These are phyloP conservation scores for Sporisorium graminicola DNA, from an alignment of 1,284 basidiomycete genomes.

Conservation along the genomic window DNA sequence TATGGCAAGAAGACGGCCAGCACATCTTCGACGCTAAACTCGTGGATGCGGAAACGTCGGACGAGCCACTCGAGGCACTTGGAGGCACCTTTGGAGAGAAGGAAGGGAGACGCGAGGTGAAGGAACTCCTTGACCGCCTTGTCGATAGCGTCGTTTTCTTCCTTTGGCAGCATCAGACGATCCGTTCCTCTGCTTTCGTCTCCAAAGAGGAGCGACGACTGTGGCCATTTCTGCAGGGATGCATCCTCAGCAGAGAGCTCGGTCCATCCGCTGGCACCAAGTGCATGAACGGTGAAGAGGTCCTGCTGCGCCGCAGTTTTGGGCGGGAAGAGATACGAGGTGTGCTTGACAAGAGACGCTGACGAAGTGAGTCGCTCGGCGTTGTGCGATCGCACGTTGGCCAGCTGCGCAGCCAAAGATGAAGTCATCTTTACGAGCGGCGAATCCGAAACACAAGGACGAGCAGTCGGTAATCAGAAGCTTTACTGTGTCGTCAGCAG, in stretches of 20 bases:
- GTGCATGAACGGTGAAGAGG: slow-evolving; percentile 85
- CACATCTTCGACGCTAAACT: slow-evolving; percentile 88
- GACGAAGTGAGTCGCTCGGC: slow-evolving; percentile 79
- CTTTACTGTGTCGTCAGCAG: slow-evolving; percentile 6
- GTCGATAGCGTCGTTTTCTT: slow-evolving; percentile 78
- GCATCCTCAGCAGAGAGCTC: slow-evolving; percentile 73
- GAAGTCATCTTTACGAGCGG: slow-evolving; percentile 74
- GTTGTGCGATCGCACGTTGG: slow-evolving; percentile 84
- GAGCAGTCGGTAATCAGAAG: not conserved
- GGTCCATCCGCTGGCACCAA: slow-evolving; percentile 83
- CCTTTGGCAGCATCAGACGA: slow-evolving; percentile 80
- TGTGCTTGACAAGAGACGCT: slow-evolving; percentile 74
- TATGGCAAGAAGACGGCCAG: slow-evolving; percentile 90
- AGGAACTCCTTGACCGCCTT: slow-evolving; percentile 77
- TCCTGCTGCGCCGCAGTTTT: slow-evolving; percentile 66
- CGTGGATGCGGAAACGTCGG: slow-evolving; percentile 90
- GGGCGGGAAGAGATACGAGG: slow-evolving; percentile 81
- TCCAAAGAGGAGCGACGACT: slow-evolving; percentile 83
- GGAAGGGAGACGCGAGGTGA: slow-evolving; percentile 80
- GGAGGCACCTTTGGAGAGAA: slow-evolving; percentile 84
- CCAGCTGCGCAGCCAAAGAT: slow-evolving; percentile 85
- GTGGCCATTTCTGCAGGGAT: slow-evolving; percentile 48
- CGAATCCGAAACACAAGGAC: not conserved
- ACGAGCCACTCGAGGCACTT: slow-evolving; percentile 98
- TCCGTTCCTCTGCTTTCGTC: slow-evolving; percentile 82